Evolutionary conservation across 352 stramenopile genomes (phyloP).

Genomic region (Pythium monospermum): DNA sequence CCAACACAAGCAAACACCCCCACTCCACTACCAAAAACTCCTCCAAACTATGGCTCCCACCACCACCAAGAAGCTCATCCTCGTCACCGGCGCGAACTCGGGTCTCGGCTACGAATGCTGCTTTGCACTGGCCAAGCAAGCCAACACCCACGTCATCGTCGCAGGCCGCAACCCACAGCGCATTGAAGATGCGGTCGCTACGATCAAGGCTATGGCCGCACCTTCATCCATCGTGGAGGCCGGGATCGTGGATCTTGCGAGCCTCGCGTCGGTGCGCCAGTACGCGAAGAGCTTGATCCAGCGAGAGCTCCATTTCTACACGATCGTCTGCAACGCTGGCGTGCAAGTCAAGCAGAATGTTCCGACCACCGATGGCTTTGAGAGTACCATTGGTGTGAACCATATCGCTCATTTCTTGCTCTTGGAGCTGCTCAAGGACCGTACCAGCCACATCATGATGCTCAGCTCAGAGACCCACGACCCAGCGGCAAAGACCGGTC

Average conservation of each 20-base stretch:
- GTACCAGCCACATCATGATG: conserved; percentile 22
- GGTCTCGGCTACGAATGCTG: conserved; percentile 31
- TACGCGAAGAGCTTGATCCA: conserved; percentile 19
- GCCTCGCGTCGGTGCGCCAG: conserved; percentile 20
- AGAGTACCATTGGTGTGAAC: conserved; percentile 37
- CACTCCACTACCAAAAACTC: too few species aligned
- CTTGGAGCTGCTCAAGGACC: conserved; percentile 20
- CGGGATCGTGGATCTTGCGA: conserved; percentile 30
- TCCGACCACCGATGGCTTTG: conserved; percentile 30
- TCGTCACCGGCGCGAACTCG: conserved; percentile 33
- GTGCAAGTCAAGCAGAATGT: conserved; percentile 18
- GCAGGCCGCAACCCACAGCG: conserved; percentile 23
- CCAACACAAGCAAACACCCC: too few species aligned
- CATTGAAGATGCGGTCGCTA: conserved; percentile 20
- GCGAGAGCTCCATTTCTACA: conserved; percentile 15
- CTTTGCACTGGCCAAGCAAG: conserved; percentile 21
- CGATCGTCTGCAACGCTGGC: conserved; percentile 41
- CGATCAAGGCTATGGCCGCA: conserved; percentile 15
- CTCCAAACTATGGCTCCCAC: too few species aligned
- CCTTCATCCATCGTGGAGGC: conserved; percentile 18
- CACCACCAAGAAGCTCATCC: conserved; percentile 20
- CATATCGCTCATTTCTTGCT: conserved; percentile 44
- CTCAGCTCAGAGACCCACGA: conserved; percentile 27
- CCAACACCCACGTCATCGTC: conserved; percentile 31
- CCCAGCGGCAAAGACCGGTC: conserved; percentile 16